These are phyloP conservation scores for Hordeum vulgare DNA, from an alignment of 176 grass and related monocot species.

Conservation along the genomic window DNA sequence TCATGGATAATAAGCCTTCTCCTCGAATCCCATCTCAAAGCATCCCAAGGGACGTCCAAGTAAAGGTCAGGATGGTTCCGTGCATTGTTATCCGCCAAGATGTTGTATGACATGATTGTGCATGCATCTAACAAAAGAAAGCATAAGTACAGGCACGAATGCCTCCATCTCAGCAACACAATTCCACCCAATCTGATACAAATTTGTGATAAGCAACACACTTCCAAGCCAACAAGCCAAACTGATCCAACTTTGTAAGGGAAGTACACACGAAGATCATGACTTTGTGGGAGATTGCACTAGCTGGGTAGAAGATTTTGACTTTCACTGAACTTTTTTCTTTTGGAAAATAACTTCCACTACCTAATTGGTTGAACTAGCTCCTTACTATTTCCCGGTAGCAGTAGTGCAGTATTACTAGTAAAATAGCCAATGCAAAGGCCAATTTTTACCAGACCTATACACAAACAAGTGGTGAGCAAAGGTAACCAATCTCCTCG, in stretches of 20 bases:
- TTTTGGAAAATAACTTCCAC: not conserved
- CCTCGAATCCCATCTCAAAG: conserved; percentile 69
- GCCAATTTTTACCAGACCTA: not conserved
- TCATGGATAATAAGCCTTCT: conserved; percentile 60
- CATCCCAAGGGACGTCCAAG: conserved; percentile 50
- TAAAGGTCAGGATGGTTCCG: conserved; percentile 63
- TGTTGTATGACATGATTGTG: conserved; percentile 87
- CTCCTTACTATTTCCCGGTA: not conserved
- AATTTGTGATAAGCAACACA: not conserved
- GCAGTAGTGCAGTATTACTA: not conserved
- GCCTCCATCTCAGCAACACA: not conserved
- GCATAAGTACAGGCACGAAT: not conserved
- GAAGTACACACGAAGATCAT: not conserved
- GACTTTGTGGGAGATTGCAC: not conserved
- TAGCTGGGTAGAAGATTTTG: not conserved
- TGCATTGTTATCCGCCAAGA: conserved; percentile 72
- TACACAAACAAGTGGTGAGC: conserved; percentile 17
- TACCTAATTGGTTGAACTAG: not conserved
- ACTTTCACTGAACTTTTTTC: not conserved
- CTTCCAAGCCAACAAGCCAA: not conserved
- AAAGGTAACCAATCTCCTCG: not conserved
- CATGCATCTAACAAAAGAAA: conserved; percentile 50
- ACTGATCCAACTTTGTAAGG: not conserved
- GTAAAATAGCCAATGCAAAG: not conserved
- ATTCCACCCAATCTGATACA: not conserved